Base-by-base conservation (phyloP, 2,329 filamentous ascomycete genomes). In the Monilinia fructicola region DNA sequence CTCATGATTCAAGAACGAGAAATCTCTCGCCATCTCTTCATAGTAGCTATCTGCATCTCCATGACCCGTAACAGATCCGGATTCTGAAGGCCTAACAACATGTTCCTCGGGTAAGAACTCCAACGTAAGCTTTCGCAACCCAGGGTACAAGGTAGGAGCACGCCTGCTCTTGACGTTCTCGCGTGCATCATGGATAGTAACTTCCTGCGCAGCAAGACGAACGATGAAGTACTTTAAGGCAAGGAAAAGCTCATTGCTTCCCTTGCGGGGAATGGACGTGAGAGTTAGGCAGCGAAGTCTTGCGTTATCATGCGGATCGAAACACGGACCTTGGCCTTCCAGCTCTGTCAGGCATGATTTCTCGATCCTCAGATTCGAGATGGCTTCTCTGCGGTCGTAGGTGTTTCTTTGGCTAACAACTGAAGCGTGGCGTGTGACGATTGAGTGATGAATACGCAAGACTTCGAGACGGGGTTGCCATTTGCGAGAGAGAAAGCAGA, bases 371-470 rank as follows among this genome's bases (percentile, higher is more conserved):
- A 4, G 86, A 69, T 9, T 38, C 21, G 31, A 64, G 59, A 28
- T 44, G 35, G 68, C 4, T 53, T 54, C n/a, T 54, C 48, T 16
- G n/a, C 23, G 16, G 44, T 60, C 26, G 40, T 61, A 38, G 28
- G 21, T n/a, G 44, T 53, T 54, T n/a, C 50, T 54, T 18, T 23
- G 48, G 4, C 54, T 52, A 14, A 65, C n/a, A n/a, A 72, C 56
- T 0, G 81, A 81, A 2, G 82, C 83, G 11, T 85, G 78, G 52
- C 81, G 79, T 0, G 86, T 89, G 7, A 88, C 80, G 2, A 87
- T 70, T 0, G 85, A 88, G 73, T 89, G 86, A 62, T 89, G 86
- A 7, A 87, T 77, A 16, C 82, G 81, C 1, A 88, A 75, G 1
- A 77, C 77, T 42, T 82, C 81, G 5, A 88, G 77, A 69, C 84